These are phyloP conservation scores for Hydnum rufescens DNA, from an alignment of 768 basidiomycete species.

Conservation along the genomic window DNA sequence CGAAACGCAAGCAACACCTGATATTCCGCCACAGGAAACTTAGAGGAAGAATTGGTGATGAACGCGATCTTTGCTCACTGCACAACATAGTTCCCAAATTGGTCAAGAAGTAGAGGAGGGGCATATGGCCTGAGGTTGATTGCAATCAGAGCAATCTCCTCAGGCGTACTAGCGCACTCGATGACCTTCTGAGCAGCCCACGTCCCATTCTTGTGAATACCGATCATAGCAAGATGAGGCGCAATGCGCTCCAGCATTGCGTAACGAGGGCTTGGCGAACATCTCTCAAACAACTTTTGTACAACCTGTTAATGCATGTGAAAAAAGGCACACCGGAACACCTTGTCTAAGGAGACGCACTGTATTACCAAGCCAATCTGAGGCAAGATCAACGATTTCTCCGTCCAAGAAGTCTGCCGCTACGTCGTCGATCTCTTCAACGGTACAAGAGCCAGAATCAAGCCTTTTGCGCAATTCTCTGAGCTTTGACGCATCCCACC, in stretches of 20 bases:
- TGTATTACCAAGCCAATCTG: conserved; percentile 97
- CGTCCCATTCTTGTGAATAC: conserved; percentile 98
- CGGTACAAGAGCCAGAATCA: conserved; percentile 69
- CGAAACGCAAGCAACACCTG: conserved; percentile 82
- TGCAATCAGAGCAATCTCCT: conserved; percentile 70
- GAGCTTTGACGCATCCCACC: conserved; percentile 85
- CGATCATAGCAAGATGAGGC: conserved; percentile 91
- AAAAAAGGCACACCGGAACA: not conserved
- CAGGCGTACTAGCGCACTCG: conserved; percentile 73
- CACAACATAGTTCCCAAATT: conserved; percentile 84
- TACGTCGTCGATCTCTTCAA: conserved; percentile 78
- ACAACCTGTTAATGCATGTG: conserved; percentile 41
- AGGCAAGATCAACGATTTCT: conserved; percentile 86
- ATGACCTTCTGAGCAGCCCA: conserved; percentile 99
- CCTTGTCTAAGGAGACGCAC: conserved; percentile 24
- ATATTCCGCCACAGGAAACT: not conserved
- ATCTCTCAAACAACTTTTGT: conserved; percentile 90
- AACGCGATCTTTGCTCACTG: conserved; percentile 36
- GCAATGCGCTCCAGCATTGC: conserved; percentile 87
- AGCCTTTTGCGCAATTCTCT: conserved; percentile 87
- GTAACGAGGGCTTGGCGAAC: conserved; percentile 53
- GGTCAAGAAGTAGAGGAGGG: conserved; percentile 84
- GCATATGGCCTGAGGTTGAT: conserved; percentile 79
- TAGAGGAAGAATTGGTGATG: not conserved
- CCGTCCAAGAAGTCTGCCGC: conserved; percentile 81